Conservation (phyloP, 1,284 basidiomycete species). For the Fomitopsis schrenkii region DNA sequence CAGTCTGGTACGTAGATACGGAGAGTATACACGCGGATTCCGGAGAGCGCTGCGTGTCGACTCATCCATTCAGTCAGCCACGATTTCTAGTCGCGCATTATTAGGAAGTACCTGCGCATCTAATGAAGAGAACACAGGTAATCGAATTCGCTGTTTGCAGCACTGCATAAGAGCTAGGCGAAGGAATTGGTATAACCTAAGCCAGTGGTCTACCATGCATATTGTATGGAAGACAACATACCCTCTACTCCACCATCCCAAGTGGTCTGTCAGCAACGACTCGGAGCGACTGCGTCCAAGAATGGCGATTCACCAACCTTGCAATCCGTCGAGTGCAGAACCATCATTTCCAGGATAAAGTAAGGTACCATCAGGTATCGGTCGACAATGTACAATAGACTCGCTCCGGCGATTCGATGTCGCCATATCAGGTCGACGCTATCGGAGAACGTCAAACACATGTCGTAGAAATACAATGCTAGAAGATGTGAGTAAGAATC, state of each 20-base stretch:
- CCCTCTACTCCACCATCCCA: no score
- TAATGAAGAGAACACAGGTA: neutral
- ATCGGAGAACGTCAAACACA: neutral
- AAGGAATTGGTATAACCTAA: no score
- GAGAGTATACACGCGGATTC: neutral
- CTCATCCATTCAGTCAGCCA: neutral
- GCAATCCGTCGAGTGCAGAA: neutral
- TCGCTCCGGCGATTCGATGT: neutral
- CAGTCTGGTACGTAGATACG: neutral
- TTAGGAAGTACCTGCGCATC: neutral
- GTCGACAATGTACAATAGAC: neutral
- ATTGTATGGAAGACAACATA: no score
- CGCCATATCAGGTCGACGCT: neutral
- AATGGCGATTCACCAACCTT: neutral
- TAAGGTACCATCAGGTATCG: neutral
- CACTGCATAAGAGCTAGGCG: no score
- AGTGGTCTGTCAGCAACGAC: neutral
- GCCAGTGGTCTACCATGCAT: no score
- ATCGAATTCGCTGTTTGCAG: neutral
- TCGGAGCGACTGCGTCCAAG: no score
- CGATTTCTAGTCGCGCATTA: no score
- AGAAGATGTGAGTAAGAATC: neutral
- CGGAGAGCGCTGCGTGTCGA: neutral
- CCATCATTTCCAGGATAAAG: neutral
- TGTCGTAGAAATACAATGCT: neutral